Conservation (phyloP, 352 stramenopile species). For the Phytophthora citricola region DNA sequence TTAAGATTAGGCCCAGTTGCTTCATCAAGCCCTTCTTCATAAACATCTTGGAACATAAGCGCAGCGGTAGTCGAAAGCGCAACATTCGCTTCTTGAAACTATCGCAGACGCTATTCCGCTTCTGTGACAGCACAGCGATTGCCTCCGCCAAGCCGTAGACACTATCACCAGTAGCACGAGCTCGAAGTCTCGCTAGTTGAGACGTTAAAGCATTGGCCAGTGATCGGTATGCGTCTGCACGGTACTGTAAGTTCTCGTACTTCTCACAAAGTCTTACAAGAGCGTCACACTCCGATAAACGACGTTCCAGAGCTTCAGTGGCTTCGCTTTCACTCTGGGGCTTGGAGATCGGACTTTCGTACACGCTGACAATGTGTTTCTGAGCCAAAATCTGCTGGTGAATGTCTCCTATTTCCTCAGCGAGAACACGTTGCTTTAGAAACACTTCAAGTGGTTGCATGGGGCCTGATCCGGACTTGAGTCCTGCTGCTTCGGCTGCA, state of each 20-base stretch:
- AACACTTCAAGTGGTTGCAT: conserved; percentile 50
- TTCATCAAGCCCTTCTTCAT: conserved; percentile 15
- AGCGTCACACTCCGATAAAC: conserved; percentile 56
- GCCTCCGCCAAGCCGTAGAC: conserved; percentile 49
- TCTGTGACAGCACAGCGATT: conserved; percentile 52
- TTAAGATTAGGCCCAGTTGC: conserved; percentile 18
- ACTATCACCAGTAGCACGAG: conserved; percentile 32
- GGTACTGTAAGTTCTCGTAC: conserved; percentile 42
- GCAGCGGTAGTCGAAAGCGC: conserved; percentile 33
- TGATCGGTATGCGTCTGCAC: conserved; percentile 54
- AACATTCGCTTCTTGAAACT: conserved; percentile 43
- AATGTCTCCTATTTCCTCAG: conserved; percentile 45
- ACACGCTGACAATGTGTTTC: conserved; percentile 53
- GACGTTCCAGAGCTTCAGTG: conserved; percentile 34
- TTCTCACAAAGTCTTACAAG: conserved; percentile 55
- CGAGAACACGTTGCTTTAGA: conserved; percentile 50
- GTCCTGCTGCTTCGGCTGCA: conserved; percentile 17
- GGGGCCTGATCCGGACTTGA: conserved; percentile 1
- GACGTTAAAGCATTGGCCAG: conserved; percentile 65
- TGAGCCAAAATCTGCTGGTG: conserved; percentile 59
- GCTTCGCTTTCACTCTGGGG: conserved; percentile 21
- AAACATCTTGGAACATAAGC: conserved; percentile 27
- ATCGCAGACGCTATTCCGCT: conserved; percentile 47
- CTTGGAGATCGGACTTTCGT: conserved; percentile 47
- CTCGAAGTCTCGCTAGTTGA: conserved; percentile 46